Conservation (phyloP, 2,329 filamentous ascomycete genomes). For the Phyllosticta citriasiana region DNA sequence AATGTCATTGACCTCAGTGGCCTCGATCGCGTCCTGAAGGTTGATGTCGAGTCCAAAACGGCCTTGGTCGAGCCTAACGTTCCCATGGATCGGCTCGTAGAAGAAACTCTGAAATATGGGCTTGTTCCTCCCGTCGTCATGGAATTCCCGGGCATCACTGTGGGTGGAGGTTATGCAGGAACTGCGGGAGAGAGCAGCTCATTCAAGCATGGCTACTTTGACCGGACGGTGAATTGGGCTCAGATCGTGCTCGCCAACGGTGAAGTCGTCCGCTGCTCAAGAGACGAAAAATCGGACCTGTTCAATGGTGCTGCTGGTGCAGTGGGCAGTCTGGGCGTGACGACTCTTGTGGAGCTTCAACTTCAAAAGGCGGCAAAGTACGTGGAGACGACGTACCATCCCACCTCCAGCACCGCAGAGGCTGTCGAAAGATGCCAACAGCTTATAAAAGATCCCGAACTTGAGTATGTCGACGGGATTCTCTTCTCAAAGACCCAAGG, state of each 20-base stretch:
- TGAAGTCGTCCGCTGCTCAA: constrained; percentile 45
- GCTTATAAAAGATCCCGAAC: neutral
- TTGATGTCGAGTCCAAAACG: constrained; percentile 45
- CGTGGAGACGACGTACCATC: constrained; percentile 5
- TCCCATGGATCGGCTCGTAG: constrained; percentile 54
- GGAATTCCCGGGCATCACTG: constrained; percentile 65
- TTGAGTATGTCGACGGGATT: constrained; percentile 42
- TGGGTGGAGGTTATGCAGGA: constrained; percentile 57
- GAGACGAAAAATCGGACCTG: constrained; percentile 46
- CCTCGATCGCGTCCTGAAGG: constrained; percentile 51
- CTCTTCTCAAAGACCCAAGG: constrained; percentile 35
- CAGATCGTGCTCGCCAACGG: constrained; percentile 58
- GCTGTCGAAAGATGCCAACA: neutral
- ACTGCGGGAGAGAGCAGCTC: constrained; percentile 59
- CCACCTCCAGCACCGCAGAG: neutral
- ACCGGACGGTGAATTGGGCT: constrained; percentile 49
- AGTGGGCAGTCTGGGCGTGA: constrained; percentile 56
- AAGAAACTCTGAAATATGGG: constrained; percentile 43
- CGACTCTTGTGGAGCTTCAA: constrained; percentile 45
- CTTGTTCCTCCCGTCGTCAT: constrained; percentile 58
- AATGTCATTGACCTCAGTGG: constrained; percentile 55
- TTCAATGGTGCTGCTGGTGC: constrained; percentile 58
- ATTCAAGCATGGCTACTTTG: constrained; percentile 55
- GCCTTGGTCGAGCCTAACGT: constrained; percentile 63
- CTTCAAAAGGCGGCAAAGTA: constrained; percentile 18